Conservation (phyloP, 805 yeast genomes). For the Pichia nakasei region DNA sequence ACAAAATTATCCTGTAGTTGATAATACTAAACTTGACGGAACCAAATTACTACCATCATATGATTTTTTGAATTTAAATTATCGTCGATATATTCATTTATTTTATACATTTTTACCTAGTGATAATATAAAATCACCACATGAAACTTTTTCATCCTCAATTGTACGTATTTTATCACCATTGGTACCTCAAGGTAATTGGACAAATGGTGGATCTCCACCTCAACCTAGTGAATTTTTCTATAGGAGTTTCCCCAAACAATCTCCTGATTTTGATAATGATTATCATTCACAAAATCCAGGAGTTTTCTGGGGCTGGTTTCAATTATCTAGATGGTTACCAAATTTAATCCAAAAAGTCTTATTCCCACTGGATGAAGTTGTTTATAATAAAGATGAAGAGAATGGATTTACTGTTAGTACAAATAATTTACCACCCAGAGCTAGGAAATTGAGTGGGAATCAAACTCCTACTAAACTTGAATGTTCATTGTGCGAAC, state of each 20-base stretch:
- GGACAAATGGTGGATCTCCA: slow-evolving; percentile 7
- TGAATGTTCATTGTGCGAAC: slow-evolving; percentile 24
- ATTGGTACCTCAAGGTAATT: slow-evolving; percentile 7
- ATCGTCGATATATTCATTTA: slow-evolving; percentile 1
- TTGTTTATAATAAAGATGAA: slow-evolving; percentile 1
- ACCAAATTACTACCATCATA: background rate
- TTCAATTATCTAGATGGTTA: slow-evolving; percentile 8
- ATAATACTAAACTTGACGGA: too few relatives aligned
- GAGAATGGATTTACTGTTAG: background rate
- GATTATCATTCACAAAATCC: slow-evolving; percentile 9
- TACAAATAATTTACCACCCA: background rate
- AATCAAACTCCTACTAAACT: slow-evolving; percentile 24
- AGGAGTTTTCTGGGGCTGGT: slow-evolving; percentile 10
- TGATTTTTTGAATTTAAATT: background rate
- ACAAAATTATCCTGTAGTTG: background rate
- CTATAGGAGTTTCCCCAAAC: slow-evolving; percentile 7
- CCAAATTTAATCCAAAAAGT: slow-evolving; percentile 7
- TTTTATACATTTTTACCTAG: background rate
- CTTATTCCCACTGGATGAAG: slow-evolving; percentile 4
- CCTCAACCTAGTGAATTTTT: slow-evolving; percentile 8
- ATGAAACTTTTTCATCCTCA: slow-evolving; percentile 1
- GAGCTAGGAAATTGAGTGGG: slow-evolving; percentile 17
- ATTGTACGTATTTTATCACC: slow-evolving; percentile 4
- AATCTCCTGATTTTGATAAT: slow-evolving; percentile 7
- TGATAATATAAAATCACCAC: background rate